A percentile compares a stretch with the other conserved stretches of the same genome.
Conservation (phyloP, 176 grass and related monocot species). For the Pontederia paniculata region DNA sequence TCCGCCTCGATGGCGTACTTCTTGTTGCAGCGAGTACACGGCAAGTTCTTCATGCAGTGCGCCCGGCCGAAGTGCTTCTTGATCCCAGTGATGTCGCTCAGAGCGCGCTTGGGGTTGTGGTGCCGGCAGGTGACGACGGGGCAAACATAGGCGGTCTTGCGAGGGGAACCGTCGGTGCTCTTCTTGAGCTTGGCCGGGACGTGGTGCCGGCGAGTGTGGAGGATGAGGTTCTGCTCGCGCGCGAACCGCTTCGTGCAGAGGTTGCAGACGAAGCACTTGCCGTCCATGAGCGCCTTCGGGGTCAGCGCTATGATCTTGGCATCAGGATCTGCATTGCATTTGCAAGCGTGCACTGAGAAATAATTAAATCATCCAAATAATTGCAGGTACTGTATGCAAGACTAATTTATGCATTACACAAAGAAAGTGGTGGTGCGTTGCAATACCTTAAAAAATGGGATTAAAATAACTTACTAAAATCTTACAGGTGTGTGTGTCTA, state of each 20-base stretch:
- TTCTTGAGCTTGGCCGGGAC: conserved; percentile 78
- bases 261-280: conserved; percentile 80
- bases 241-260: conserved; percentile 91
- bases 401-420: background rate
- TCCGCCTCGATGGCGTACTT: conserved; percentile 91
- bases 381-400: too few species aligned
- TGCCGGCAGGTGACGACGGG: conserved; percentile 82
- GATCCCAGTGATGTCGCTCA: conserved; percentile 89
- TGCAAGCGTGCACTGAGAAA: too few species aligned
- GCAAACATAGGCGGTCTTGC: conserved; percentile 76
- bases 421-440: too few species aligned
- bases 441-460: too few species aligned
- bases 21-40: conserved; percentile 88
- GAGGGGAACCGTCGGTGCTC: conserved; percentile 38
- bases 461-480: too few species aligned
- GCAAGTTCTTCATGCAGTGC: conserved; percentile 99
- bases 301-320: conserved; percentile 91
- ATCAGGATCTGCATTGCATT: conserved; percentile 55
- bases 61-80: conserved; percentile 98
- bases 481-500: too few species aligned
- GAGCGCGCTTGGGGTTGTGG: conserved; percentile 61
- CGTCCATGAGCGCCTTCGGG: conserved; percentile 66
- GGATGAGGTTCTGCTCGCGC: conserved; percentile 91
- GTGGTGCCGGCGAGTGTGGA: conserved; percentile 86
- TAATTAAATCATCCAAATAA: too few species aligned